phyloP scores from a whole-genome alignment of 371 early-diverging fungal species.

The Zychaea mexicana region DNA sequence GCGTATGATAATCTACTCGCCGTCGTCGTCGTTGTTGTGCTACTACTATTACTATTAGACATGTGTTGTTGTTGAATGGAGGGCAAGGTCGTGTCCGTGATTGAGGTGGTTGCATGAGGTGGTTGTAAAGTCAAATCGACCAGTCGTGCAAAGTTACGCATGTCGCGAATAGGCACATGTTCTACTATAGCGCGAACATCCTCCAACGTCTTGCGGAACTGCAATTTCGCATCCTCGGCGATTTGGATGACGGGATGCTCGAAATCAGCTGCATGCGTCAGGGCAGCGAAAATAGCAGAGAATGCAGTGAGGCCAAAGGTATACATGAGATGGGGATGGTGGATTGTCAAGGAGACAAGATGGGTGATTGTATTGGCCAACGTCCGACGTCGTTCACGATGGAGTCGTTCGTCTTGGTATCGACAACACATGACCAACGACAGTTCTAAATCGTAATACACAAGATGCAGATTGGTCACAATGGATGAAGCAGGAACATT shows the following conservation, averaged over 20 bases:
- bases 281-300: slow-evolving; percentile 45
- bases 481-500: slow-evolving; percentile 27
- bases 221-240: slow-evolving; percentile 34
- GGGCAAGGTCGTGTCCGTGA: background rate
- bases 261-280: slow-evolving; percentile 46
- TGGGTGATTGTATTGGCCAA: slow-evolving; percentile 46
- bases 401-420: slow-evolving; percentile 39
- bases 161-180: slow-evolving; percentile 15
- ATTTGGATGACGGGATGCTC: slow-evolving; percentile 34
- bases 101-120: background rate
- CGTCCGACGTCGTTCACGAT: slow-evolving; percentile 34
- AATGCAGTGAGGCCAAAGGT: slow-evolving; percentile 38
- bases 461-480: slow-evolving; percentile 37
- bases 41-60: background rate
- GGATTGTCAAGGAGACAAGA: slow-evolving; percentile 37
- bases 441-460: slow-evolving; percentile 41
- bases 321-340: slow-evolving; percentile 39
- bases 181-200: slow-evolving; percentile 29
- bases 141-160: slow-evolving; percentile 35
- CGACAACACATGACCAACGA: slow-evolving; percentile 47
- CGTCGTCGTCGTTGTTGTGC: background rate
- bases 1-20: slow-evolving; percentile 5
- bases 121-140: slow-evolving; percentile 41
- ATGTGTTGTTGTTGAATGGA: slow-evolving; percentile 7
- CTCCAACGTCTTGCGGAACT: slow-evolving; percentile 41